Base-by-base conservation (phyloP, 805 yeast genomes). In the Candida methanosorbosa region DNA sequence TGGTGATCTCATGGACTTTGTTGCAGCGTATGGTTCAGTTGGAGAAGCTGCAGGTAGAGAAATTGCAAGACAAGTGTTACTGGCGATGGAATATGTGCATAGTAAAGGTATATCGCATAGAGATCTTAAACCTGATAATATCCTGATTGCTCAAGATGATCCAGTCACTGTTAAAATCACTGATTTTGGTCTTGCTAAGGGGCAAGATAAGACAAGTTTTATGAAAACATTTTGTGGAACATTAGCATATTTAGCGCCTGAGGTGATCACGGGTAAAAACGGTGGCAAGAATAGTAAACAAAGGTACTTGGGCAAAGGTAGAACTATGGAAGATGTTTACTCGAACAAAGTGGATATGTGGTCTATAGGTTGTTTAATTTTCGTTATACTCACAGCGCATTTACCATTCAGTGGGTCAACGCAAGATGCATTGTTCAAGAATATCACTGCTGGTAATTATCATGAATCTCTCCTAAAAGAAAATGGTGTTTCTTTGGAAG, bases 221-320 rank as follows among this genome's bases (percentile, higher is more conserved):
- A 80, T 92, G 82, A 88, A 86, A 54, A 90, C 99, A 0, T 92
- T 92, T 49, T 92, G 99, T 61, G 99, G 99, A 2, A 92, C 99
- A 0, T 57, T 92, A 42, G 97, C 97, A 2, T 92, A 92, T 50
- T 81, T 92, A 33, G 98, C 99, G 0, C 99, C 99, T 0, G 99
- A 92, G 55, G 86, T 92, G 7, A 69, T 74, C 21, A 64, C 73
- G 5, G 78, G 78, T 2, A 72, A 72, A 39, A 68, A 63, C 45
- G 76, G 72, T 15, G 43, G 39, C 3, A 39, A 38, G 28, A 37
- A 44, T 7, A n/a, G n/a, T n/a, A 49, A 38, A 29, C 50, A 45
- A 33, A 35, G 60, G 29, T 56, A 56, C 30, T 32, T 57, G 20
- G 61, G 61, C 9, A 56, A 56, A 33, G 61, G 61, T 7, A 46